These are phyloP conservation scores for Eragrostis curvula DNA, from an alignment of 176 grass and related monocot genomes.

Conservation along the genomic window DNA sequence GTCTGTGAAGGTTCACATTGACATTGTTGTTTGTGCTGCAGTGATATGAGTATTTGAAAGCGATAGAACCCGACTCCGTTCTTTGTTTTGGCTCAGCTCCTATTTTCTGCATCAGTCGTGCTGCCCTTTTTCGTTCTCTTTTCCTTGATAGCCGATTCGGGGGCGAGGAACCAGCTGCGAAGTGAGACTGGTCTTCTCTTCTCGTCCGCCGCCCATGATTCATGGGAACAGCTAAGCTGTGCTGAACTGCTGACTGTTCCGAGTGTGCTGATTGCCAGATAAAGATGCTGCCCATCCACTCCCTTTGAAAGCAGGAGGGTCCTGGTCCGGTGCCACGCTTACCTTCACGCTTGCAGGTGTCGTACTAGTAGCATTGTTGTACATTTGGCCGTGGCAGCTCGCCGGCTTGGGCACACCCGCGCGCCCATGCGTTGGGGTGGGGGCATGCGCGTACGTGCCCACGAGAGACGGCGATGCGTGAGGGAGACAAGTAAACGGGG, in stretches of 20 bases:
- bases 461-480: not conserved
- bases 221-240: not conserved
- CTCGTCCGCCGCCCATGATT: not conserved
- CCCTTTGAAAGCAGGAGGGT: not conserved
- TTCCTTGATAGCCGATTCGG: not conserved
- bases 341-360: not conserved
- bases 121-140: not conserved
- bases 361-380: constrained; percentile 1
- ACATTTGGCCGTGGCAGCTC: constrained; percentile 5
- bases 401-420: not conserved
- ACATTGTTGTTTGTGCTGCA: constrained; percentile 34
- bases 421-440: not conserved
- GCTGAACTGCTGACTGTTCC: constrained; percentile 3
- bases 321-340: not conserved
- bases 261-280: constrained; percentile 12
- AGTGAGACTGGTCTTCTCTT: not conserved
- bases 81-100: not conserved
- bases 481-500: constrained; percentile 10
- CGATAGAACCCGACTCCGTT: not conserved
- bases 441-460: constrained; percentile 15
- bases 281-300: not conserved
- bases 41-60: not conserved
- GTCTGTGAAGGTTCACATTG: constrained; percentile 26
- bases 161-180: not conserved
- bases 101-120: not conserved